These are phyloP conservation scores for Saccharomycopsis babjevae DNA, from an alignment of 805 yeast genomes.

Conservation along the genomic window DNA sequence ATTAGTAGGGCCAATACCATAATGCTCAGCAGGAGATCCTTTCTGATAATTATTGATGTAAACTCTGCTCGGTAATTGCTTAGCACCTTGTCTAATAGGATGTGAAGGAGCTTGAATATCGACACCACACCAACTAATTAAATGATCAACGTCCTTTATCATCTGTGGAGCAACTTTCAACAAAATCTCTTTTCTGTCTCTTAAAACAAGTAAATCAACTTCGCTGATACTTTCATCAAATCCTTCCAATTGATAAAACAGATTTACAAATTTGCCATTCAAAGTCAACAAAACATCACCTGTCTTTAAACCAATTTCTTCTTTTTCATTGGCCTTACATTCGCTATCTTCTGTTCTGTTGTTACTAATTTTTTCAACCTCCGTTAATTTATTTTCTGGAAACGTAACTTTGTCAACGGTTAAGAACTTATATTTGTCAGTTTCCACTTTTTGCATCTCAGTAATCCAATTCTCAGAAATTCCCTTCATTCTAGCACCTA, in stretches of 20 bases:
- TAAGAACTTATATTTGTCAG: constrained; percentile 64
- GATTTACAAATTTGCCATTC: constrained; percentile 52
- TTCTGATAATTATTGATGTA: constrained; percentile 64
- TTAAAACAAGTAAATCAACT: constrained; percentile 48
- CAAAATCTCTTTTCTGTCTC: constrained; percentile 57
- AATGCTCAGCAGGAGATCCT: constrained; percentile 53
- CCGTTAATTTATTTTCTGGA: constrained; percentile 22
- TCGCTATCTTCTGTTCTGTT: background rate
- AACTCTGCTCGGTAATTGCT: constrained; percentile 69
- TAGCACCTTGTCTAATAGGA: constrained; percentile 79
- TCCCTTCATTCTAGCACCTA: constrained; percentile 76
- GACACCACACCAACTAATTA: constrained; percentile 79
- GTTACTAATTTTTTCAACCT: background rate
- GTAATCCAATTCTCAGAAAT: constrained; percentile 78
- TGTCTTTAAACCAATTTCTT: constrained; percentile 26
- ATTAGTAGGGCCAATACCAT: constrained; percentile 6
- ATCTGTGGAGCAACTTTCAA: constrained; percentile 56
- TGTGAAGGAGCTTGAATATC: constrained; percentile 83
- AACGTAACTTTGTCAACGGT: constrained; percentile 59
- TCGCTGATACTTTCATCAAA: constrained; percentile 24
- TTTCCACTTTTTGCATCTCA: constrained; percentile 49
- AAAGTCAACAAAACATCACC: constrained; percentile 76
- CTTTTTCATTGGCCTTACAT: background rate
- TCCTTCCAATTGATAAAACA: constrained; percentile 54
- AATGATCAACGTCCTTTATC: constrained; percentile 51